Percentiles rank a stretch among this genome's conserved stretches.
phyloP scores from a whole-genome alignment of 2,329 filamentous ascomycete species.

The Fusarium xyrophilum region DNA sequence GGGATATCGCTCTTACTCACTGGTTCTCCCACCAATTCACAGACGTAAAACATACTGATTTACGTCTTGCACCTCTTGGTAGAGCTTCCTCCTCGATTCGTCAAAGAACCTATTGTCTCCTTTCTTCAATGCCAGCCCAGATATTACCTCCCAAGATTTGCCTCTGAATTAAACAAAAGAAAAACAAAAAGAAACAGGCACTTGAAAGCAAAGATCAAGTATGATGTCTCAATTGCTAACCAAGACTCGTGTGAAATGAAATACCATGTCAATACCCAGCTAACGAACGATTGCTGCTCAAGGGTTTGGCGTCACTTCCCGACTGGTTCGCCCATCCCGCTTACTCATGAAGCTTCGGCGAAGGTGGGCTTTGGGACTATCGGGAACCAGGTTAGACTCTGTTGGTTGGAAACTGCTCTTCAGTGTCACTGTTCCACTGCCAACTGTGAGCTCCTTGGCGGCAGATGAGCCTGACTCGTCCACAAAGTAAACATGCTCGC shows the following conservation, averaged over 20 bases:
- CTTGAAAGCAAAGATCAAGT: conserved; percentile 9
- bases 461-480: conserved; percentile 74
- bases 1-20: conserved; percentile 27
- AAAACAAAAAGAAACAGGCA: conserved; percentile 1
- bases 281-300: conserved; percentile 10
- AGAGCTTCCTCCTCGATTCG: not conserved
- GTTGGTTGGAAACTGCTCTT: conserved; percentile 73
- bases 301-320: conserved; percentile 54
- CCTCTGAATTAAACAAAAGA: conserved; percentile 17
- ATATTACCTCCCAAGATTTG: conserved; percentile 22
- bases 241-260: conserved; percentile 2
- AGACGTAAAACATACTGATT: conserved; percentile 1
- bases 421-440: conserved; percentile 73
- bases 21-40: conserved; percentile 7
- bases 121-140: conserved; percentile 3
- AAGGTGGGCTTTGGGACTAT: conserved; percentile 56
- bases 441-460: conserved; percentile 78
- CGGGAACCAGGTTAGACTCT: conserved; percentile 53
- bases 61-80: not conserved
- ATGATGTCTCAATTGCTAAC: not conserved
- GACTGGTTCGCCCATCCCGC: conserved; percentile 52
- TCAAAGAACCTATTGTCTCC: conserved; percentile 13
- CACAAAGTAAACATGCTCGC: conserved; percentile 89
- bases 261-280: not conserved
- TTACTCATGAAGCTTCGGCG: conserved; percentile 65